These are phyloP conservation scores for Cryptosporidium viatorum DNA, from an alignment of 169 alveolate species.

Conservation along the genomic window DNA sequence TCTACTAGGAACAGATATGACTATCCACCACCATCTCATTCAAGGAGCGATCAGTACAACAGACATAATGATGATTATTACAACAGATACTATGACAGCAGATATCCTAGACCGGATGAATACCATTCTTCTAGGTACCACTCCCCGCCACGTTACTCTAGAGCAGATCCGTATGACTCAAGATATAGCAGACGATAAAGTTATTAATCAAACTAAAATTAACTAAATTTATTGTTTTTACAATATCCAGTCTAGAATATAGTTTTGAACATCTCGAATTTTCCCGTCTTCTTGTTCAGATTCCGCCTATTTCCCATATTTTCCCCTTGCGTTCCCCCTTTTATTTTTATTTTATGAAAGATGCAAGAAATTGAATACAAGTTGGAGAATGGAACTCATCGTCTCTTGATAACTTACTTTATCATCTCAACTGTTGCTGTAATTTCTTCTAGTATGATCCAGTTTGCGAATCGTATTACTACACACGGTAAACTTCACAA, in stretches of 20 bases:
- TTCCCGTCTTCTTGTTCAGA: conserved; percentile 37
- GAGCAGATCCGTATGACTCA: conserved; percentile 74
- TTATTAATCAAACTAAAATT: conserved; percentile 18
- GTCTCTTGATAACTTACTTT: background rate
- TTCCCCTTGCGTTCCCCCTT: conserved; percentile 34
- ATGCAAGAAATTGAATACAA: background rate
- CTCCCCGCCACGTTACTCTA: conserved; percentile 71
- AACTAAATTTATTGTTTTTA: conserved; percentile 15
- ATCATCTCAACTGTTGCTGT: conserved; percentile 4
- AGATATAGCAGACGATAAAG: conserved; percentile 69
- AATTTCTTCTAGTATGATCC: background rate
- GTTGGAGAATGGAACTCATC: conserved; percentile 11
- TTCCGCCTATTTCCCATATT: conserved; percentile 59
- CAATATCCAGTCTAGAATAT: conserved; percentile 20
- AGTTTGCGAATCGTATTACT: background rate
- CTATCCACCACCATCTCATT: conserved; percentile 56
- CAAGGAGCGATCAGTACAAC: conserved; percentile 63
- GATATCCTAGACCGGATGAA: conserved; percentile 62
- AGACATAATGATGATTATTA: conserved; percentile 67
- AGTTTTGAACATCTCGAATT: conserved; percentile 20
- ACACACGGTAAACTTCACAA: conserved; percentile 17
- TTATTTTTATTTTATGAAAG: conserved; percentile 1
- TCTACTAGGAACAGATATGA: conserved; percentile 56
- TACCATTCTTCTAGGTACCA: conserved; percentile 62
- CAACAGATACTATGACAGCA: conserved; percentile 54